Base-by-base conservation (phyloP, 2,329 filamentous ascomycete genomes). In the Stachybotrys echinatus region DNA sequence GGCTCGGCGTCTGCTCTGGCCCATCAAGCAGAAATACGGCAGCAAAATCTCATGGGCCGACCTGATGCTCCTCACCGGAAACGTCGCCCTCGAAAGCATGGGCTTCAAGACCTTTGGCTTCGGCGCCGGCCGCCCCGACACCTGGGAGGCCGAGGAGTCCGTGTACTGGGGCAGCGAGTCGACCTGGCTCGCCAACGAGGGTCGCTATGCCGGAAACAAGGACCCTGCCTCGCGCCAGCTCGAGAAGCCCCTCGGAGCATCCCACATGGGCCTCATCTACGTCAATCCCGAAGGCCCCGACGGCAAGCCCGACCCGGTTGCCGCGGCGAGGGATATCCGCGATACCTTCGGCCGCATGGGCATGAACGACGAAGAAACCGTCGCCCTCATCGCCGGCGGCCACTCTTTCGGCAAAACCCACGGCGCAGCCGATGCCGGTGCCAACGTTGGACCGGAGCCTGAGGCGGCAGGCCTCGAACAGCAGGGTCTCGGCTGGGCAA, bases 11-110 rank as follows among this genome's bases (percentile, higher is more conserved):
- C 80, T 91, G 50, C 74, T 91, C 40, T 89, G 86, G 84, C 87
- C 87, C 50, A 83, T 91, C 73, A 91, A 91, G 80, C 86, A 89
- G 59, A 91, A 91, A 77, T 91, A 91, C 57, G 87, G 87, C 66
- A 83, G 82, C 76, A 89, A 88, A 75, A 87, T 91, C 68, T 90
- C 87, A 0, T 91, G 87, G 87, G 84, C 87, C 21, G 87, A 91
- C 64, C 70, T 91, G 52, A 66, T 86, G 45, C 75, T 89, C 50
- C 77, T 91, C 48, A 80, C 85, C 23, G 87, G 87, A 56, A 90
- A 90, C 65, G 86, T 90, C 17, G 86, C 87, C 45, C 77, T 91
- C 55, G 87, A 91, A 72, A 81, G 80, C 54, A 89, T 89, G 84
- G 87, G 85, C 53, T 80, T 87, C 71, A 80, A 83, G 71, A 83